phyloP scores from a whole-genome alignment of 2,329 filamentous ascomycete species.

The Diplodia mutila region DNA sequence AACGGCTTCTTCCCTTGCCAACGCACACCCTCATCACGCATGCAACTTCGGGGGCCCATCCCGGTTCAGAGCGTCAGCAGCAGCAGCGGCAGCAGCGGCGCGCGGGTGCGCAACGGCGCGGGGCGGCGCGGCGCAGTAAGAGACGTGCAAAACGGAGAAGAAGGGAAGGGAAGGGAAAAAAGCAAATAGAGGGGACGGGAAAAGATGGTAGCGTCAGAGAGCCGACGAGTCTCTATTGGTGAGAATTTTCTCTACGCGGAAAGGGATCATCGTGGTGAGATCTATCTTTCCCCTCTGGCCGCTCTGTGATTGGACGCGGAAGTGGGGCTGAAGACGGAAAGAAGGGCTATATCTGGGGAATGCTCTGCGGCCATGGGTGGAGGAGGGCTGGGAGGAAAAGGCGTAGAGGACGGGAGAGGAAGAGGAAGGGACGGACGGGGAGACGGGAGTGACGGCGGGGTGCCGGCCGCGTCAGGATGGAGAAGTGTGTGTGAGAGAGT shows the following conservation, averaged over 20 bases:
- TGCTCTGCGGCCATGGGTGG: neutral
- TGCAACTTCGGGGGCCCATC: neutral
- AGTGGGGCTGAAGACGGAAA: neutral
- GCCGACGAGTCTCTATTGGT: too few species aligned
- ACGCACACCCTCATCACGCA: neutral
- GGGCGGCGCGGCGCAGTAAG: neutral
- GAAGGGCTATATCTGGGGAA: neutral
- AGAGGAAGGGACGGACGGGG: neutral
- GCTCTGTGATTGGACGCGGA: neutral
- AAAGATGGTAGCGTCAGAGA: too few species aligned
- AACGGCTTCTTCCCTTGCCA: neutral
- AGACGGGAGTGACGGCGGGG: neutral
- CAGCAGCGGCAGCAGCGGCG: neutral
- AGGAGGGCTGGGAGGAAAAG: too few species aligned
- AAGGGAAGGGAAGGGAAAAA: neutral
- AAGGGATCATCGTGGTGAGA: too few species aligned
- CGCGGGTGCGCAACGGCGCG: neutral
- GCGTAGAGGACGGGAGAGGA: neutral
- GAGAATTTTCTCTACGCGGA: too few species aligned
- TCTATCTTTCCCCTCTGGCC: too few species aligned
- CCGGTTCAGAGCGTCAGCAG: neutral
- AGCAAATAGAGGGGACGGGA: too few species aligned
- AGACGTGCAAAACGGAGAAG: neutral
- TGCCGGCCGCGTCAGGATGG: neutral
- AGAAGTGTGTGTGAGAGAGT: too few species aligned